Base-by-base conservation (phyloP, 805 yeast genomes). In the Cyberlindnera lachancei region DNA sequence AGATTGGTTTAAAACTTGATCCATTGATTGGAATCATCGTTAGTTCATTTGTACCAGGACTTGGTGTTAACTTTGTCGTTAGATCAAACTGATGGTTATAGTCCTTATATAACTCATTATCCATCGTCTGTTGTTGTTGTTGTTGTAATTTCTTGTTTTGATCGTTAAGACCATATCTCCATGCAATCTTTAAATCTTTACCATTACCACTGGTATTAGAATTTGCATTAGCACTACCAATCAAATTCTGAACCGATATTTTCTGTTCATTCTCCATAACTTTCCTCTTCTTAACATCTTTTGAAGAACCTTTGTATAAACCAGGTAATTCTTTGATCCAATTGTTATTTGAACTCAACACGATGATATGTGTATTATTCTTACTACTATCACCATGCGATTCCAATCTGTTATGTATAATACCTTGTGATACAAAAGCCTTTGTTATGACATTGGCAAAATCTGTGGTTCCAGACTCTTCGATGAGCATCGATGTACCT, bases 391-490 rank as follows among this genome's bases (percentile, higher is more conserved):
- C 65, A n/a, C n/a, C n/a, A n/a, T n/a, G n/a, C n/a, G n/a, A n/a
- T n/a, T n/a, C n/a, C 11, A 70, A 35, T 43, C 87, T 61, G 46
- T 68, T 76, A 39, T 82, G 90, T 1, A 74, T 55, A 21, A 79
- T 56, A 11, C 95, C 94, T 55, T 84, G 94, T 1, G 94, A 68
- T 1, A 83, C 76, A 60, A 78, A 83, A 4, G 74, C 61, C 41
- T 87, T 75, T 18, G 77, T 53, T 23, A 90, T 42, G 9, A 84
- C 76, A 6, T 86, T 70, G 6, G 82, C 68, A 50, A 86, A 90
- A 50, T 90, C 96, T 0, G 97, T 90, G 6, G 90, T 79, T 0
- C 94, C 92, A 12, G 73, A 70, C 52, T 90, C 97, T 53, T 85
- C 90, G 5, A 90, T 52, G 11, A 88, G 53, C 23, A 87, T 50